A percentile compares a stretch with the other conserved stretches of the same genome.
Evolutionary conservation across 306 rosid species (phyloP).

Genomic region (Delonix regia): DNA sequence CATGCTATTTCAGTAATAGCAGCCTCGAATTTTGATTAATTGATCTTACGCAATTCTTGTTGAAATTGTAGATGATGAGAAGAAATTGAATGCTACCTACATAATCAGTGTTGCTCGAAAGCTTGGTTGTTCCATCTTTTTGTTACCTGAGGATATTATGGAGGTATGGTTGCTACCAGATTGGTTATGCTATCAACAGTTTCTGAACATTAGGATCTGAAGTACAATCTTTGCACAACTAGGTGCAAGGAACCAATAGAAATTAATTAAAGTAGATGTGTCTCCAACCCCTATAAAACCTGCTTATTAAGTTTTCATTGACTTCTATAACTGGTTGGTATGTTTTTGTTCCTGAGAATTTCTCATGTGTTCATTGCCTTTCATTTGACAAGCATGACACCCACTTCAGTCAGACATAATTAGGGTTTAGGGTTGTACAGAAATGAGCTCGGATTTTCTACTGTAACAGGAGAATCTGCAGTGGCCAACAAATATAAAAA

Average conservation of each 20-base stretch:
- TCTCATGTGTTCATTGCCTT: not conserved
- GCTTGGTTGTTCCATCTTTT: slow-evolving; percentile 94
- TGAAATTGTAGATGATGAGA: slow-evolving; percentile 72
- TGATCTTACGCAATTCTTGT: slow-evolving; percentile 23
- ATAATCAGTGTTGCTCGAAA: slow-evolving; percentile 94
- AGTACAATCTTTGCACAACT: not conserved
- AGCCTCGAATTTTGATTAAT: slow-evolving; percentile 3
- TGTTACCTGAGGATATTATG: slow-evolving; percentile 93
- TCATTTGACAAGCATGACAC: not conserved
- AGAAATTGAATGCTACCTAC: slow-evolving; percentile 91
- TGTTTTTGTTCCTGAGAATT: not conserved
- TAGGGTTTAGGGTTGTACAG: not conserved
- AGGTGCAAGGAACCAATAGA: not conserved
- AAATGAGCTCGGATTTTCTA: too few species aligned
- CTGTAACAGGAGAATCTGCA: too few species aligned
- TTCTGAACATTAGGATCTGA: not conserved
- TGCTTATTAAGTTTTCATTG: not conserved
- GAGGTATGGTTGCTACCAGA: slow-evolving; percentile 61
- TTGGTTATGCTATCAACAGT: not conserved
- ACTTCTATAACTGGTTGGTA: not conserved
- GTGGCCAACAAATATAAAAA: too few species aligned
- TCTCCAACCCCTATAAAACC: not conserved
- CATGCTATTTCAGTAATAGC: slow-evolving; percentile 9
- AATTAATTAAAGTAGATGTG: not conserved
- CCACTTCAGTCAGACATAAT: not conserved